These are phyloP conservation scores for Xylariaceae sp. DNA, from an alignment of 2,329 filamentous ascomycete species.

Conservation along the genomic window DNA sequence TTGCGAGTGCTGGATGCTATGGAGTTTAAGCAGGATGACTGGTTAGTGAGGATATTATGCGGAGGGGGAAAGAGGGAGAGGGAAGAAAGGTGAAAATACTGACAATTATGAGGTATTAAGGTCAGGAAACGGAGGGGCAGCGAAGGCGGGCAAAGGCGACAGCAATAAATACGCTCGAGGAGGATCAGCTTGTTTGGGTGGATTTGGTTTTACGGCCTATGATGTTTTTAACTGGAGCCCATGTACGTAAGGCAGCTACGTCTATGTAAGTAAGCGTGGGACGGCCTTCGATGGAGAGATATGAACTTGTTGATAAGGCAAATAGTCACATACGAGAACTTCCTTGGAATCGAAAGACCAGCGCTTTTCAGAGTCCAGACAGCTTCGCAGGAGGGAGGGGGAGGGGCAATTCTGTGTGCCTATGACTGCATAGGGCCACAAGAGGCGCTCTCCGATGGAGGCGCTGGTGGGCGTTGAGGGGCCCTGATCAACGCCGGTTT, in stretches of 20 bases:
- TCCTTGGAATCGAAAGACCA: not conserved
- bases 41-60: not conserved
- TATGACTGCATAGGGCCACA: constrained; percentile 11
- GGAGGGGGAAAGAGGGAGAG: not conserved
- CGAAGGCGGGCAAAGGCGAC: constrained; percentile 3
- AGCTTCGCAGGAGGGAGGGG: constrained; percentile 5
- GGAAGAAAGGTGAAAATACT: not conserved
- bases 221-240: not conserved
- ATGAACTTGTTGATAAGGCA: no score
- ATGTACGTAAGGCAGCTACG: not conserved
- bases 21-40: not conserved
- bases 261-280: not conserved
- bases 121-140: constrained; percentile 6
- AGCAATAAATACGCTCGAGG: constrained; percentile 3
- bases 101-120: constrained; percentile 15
- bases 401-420: constrained; percentile 14
- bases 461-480: not conserved
- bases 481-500: not conserved
- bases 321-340: not conserved
- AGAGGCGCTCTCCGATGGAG: not conserved
- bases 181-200: constrained; percentile 2
- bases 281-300: not conserved
- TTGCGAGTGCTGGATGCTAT: not conserved
- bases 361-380: not conserved
- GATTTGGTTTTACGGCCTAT: constrained; percentile 3